Conservation (phyloP, 140 eudicot species). For the Anethum foeniculum region DNA sequence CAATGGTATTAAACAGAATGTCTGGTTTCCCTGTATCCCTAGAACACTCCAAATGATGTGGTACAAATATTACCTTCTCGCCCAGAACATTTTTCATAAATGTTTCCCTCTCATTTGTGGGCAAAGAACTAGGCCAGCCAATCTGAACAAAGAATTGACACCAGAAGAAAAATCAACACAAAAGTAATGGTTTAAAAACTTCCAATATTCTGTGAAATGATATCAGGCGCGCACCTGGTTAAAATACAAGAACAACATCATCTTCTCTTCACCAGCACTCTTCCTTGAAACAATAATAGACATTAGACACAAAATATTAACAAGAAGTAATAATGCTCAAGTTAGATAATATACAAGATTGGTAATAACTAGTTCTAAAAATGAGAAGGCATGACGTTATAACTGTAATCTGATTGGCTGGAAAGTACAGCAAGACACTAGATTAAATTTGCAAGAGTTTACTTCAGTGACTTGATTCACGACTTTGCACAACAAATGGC, state of each 20-base stretch:
- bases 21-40: neutral
- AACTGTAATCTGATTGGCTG: neutral
- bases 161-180: constrained; percentile 13
- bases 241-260: constrained; percentile 76
- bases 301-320: neutral
- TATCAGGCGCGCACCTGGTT: constrained; percentile 55
- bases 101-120: constrained; percentile 75
- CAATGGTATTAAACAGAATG: neutral
- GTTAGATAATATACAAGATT: neutral
- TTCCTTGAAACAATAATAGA: constrained; percentile 39
- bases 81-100: constrained; percentile 65
- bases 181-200: neutral
- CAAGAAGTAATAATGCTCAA: neutral
- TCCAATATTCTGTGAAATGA: neutral
- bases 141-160: constrained; percentile 43
- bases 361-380: neutral
- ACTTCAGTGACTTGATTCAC: neutral
- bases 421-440: neutral
- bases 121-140: constrained; percentile 98
- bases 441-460: neutral
- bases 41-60: neutral
- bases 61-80: constrained; percentile 59
- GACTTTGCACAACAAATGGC: neutral
- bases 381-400: neutral
- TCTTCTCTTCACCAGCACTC: constrained; percentile 86